Base-by-base conservation (phyloP, 1,284 basidiomycete genomes). In the Boletus chippewaensis region DNA sequence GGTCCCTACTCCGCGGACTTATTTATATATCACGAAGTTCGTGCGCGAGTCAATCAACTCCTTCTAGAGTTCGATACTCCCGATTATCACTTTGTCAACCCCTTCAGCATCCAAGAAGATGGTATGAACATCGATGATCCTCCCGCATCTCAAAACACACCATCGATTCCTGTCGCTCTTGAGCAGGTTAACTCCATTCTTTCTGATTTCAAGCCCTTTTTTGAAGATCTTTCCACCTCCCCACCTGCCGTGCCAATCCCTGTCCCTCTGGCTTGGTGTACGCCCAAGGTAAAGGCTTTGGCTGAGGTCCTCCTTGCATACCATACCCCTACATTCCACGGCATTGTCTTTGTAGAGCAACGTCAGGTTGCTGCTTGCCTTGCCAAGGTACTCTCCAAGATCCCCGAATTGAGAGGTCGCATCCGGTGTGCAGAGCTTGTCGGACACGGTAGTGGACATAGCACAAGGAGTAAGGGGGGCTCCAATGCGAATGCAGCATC, bases 291-390 rank as follows among this genome's bases (percentile, higher is more conserved):
- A 45, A 70, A 71, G 40, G 70, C 70, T 3, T 73, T 92, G 24
- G 72, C 83, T 15, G 75, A 83, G 26, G 67, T 84, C 42, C 73
- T 92, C 12, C 68, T 76, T n/a, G 70, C 71, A 16, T 75, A 83
- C 60, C 70, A 77, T 34, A 73, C 74, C 26, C 61, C 72, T 1
- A 70, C 73, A 5, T 89, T 91, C 59, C 88, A 89, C 60, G 81
- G 80, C 10, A 91, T 93, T 54, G 74, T 93, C 26, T 94, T 94
- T 62, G 87, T 89, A 9, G 81, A 91, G 57, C 87, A 90, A 62
- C 76, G 90, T 7, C 86, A 90, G 58, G 75, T 87, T 16, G 91
- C 88, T 3, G 70, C 76, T n/a, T 79, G 80, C 42, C 72, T 94
- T 7, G 75, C 85, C 2, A 78, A 72, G 59, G 66, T 91, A 20